Evolutionary conservation across 306 rosid species (phyloP).

Genomic region (Lablab purpureus): DNA sequence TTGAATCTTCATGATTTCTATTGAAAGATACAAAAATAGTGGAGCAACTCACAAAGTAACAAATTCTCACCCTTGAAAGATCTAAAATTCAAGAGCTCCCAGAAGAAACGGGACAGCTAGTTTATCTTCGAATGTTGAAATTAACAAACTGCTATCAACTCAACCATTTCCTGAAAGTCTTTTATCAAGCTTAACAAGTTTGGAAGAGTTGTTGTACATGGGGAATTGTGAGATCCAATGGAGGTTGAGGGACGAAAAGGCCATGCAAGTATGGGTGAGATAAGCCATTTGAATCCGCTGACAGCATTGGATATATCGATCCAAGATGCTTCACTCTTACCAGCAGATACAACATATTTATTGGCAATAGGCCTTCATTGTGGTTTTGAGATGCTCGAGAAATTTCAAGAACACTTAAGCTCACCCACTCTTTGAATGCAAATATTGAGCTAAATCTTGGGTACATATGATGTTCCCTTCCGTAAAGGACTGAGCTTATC

Average conservation of each 20-base stretch:
- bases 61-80: conserved; percentile 17
- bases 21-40: neutral
- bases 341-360: neutral
- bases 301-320: neutral
- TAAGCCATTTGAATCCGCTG: conserved; percentile 13
- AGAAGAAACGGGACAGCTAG: neutral
- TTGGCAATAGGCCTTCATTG: conserved; percentile 8
- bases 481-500: conserved; percentile 1
- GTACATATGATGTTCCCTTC: neutral
- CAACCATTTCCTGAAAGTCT: neutral
- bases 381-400: neutral
- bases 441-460: neutral
- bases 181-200: conserved; percentile 1
- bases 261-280: conserved; percentile 26
- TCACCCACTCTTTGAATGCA: neutral
- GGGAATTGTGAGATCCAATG: neutral
- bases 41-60: neutral
- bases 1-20: neutral
- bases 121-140: neutral
- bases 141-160: neutral
- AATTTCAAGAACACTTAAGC: neutral
- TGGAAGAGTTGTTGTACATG: conserved; percentile 36
- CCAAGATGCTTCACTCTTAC: neutral
- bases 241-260: neutral
- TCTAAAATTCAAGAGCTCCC: conserved; percentile 24